Evolutionary conservation across 495 filamentous ascomycete species (phyloP), one percentile per base, ranked within the genome.

Genomic region (Glarea lozoyensis): DNA sequence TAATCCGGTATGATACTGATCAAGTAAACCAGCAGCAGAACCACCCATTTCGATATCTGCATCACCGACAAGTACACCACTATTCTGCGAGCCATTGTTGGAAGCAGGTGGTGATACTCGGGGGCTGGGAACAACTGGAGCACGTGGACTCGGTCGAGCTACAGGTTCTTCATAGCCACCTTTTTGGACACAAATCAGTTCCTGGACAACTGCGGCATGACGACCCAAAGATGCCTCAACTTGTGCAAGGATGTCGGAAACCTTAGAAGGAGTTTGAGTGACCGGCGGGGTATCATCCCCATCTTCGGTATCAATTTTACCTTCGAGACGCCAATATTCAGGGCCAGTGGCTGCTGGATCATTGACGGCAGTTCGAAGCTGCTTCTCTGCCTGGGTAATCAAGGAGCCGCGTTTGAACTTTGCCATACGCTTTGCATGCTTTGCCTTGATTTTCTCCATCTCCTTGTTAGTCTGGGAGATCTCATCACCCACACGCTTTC

Each of bases 381-480:
- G 68, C 36, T 65, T 65, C 51, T 90, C 86, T 0, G 81, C 76
- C 21, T 73, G 65, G 51, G 74, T 82, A 27, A 86, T 63, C 10
- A 77, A 46, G 2, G 74, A 73, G 24, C 76, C 80, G 21, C 74
- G 75, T 54, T 78, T 76, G 48, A 95, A 75, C 53, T 81, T 85
- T 10, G 78, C 72, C 65, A 95, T 75, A 19, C 76, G 70, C 49
- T 70, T 80, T 1, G 76, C 76, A 59, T 98, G 89, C 19, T 84
- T 73, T 10, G 68, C 70, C 64, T 84, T 89, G 69, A 98, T 70
- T 40, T 78, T 72, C 50, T 88, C 79, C 33, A 96, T 86, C 59
- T 95, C 88, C 4, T 76, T 76, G 29, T 79, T 75, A 45, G 79
- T 78, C 24, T 83, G 69, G 1, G 66, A 67, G 2, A 84, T 70